Evolutionary conservation across 2,329 filamentous ascomycete species (phyloP).

Genomic region (Hypoxylon sp.): DNA sequence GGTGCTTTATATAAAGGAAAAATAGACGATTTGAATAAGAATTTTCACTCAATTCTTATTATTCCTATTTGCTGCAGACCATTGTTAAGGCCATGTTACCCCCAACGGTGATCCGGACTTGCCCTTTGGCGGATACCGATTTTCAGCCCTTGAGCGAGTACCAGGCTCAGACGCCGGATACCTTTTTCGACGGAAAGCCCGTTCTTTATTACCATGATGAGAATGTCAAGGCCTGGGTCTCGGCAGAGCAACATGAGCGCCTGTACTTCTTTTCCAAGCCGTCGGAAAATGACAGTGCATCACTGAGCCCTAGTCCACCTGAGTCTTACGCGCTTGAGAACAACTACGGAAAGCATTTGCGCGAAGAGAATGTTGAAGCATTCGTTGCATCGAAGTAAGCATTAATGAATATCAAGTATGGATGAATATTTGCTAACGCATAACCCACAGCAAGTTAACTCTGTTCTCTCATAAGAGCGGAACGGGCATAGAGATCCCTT

Average conservation of each 20-base stretch:
- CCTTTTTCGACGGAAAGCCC: conserved; percentile 79
- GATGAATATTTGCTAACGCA: conserved; percentile 25
- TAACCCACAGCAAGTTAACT: conserved; percentile 68
- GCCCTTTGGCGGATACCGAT: conserved; percentile 68
- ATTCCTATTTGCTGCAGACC: not conserved
- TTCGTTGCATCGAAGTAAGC: conserved; percentile 73
- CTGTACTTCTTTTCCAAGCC: conserved; percentile 67
- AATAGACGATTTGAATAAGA: not conserved
- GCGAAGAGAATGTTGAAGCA: conserved; percentile 67
- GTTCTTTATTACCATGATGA: conserved; percentile 76
- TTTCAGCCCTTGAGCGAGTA: conserved; percentile 78
- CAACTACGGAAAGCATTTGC: conserved; percentile 48
- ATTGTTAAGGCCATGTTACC: conserved; percentile 56
- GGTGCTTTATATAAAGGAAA: not conserved
- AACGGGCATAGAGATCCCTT: conserved; percentile 78
- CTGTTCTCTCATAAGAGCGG: conserved; percentile 73
- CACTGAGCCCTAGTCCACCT: conserved; percentile 54
- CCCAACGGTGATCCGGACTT: conserved; percentile 68
- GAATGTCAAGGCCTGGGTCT: conserved; percentile 71
- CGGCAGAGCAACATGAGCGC: conserved; percentile 67
- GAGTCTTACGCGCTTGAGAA: conserved; percentile 56
- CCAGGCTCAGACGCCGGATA: conserved; percentile 78
- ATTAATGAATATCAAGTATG: not conserved
- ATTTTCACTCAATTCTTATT: not conserved
- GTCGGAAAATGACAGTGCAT: conserved; percentile 54